A percentile compares a stretch with the other conserved stretches of the same genome.
phyloP scores from a whole-genome alignment of 2,329 filamentous ascomycete genomes.

The Pseudopyrenochaeta lycopersici region DNA sequence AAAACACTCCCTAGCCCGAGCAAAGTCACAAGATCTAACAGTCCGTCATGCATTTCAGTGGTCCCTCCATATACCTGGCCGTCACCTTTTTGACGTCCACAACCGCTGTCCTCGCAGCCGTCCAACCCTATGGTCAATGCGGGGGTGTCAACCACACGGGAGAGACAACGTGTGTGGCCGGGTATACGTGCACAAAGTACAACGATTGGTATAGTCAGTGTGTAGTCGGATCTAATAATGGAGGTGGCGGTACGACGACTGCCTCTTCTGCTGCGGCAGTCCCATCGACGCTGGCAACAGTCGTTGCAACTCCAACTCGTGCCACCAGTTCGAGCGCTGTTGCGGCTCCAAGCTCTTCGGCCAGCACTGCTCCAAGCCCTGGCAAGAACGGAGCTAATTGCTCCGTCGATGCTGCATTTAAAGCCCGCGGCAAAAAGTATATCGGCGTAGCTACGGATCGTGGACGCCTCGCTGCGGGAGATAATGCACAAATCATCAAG shows the following conservation, averaged over 20 bases:
- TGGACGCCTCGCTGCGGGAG: slow-evolving; percentile 58
- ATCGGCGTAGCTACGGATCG: slow-evolving; percentile 68
- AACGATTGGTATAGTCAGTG: slow-evolving; percentile 61
- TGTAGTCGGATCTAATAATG: slow-evolving; percentile 17
- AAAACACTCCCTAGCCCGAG: not conserved
- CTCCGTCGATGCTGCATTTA: slow-evolving; percentile 63
- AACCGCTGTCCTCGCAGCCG: slow-evolving; percentile 37
- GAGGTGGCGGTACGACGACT: slow-evolving; percentile 4
- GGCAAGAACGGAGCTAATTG: slow-evolving; percentile 32
- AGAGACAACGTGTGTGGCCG: slow-evolving; percentile 50
- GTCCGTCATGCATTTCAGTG: slow-evolving; percentile 38
- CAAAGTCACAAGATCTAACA: slow-evolving; percentile 5
- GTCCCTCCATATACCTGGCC: slow-evolving; percentile 33
- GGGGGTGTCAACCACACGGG: slow-evolving; percentile 55
- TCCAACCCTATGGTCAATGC: slow-evolving; percentile 54
- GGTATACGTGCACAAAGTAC: slow-evolving; percentile 49
- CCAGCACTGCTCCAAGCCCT: slow-evolving; percentile 12
- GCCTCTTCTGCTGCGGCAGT: slow-evolving; percentile 1
- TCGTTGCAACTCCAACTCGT: slow-evolving; percentile 2
- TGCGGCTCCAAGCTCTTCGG: slow-evolving; percentile 7
- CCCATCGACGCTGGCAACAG: slow-evolving; percentile 5
- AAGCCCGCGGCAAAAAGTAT: slow-evolving; percentile 72
- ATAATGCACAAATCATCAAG: slow-evolving; percentile 66
- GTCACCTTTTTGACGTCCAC: slow-evolving; percentile 39
- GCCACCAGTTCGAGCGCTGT: slow-evolving; percentile 1